A percentile compares a stretch with the other conserved stretches of the same genome.
Evolutionary conservation across 768 basidiomycete species (phyloP).

Genomic region (Amanita muscaria): DNA sequence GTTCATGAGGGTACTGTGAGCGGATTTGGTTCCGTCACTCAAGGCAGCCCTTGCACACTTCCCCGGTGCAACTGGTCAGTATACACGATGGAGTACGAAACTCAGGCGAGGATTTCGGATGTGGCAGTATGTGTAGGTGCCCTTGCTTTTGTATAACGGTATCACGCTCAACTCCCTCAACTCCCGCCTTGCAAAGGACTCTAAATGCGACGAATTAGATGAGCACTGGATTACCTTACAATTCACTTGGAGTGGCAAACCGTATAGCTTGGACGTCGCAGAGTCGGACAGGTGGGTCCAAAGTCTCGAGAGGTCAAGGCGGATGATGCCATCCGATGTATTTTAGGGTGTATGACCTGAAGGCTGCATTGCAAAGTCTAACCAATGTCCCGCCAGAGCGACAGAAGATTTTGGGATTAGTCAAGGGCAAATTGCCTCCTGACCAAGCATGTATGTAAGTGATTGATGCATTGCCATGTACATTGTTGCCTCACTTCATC

Average conservation of each 20-base stretch:
- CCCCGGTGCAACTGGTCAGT: too few species aligned
- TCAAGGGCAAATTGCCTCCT: slow-evolving; percentile 73
- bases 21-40: too few species aligned
- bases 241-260: slow-evolving; percentile 67
- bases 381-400: slow-evolving; percentile 78
- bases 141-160: neutral
- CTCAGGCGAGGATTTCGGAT: too few species aligned
- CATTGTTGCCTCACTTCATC: slow-evolving; percentile 7
- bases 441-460: slow-evolving; percentile 62
- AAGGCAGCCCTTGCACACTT: too few species aligned
- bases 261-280: slow-evolving; percentile 56
- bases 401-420: slow-evolving; percentile 82
- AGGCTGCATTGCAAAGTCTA: slow-evolving; percentile 51
- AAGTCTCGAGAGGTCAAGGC: slow-evolving; percentile 3
- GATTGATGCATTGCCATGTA: slow-evolving; percentile 8
- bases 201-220: slow-evolving; percentile 7
- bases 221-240: slow-evolving; percentile 55
- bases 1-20: neutral
- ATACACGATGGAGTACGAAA: too few species aligned
- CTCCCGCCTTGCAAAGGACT: neutral
- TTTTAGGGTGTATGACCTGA: slow-evolving; percentile 72
- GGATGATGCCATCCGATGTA: slow-evolving; percentile 6
- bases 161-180: neutral
- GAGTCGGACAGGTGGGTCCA: slow-evolving; percentile 62
- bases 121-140: too few species aligned